These are phyloP conservation scores for Mesostigma viride DNA, from an alignment of 139 green algal species.

Conservation along the genomic window DNA sequence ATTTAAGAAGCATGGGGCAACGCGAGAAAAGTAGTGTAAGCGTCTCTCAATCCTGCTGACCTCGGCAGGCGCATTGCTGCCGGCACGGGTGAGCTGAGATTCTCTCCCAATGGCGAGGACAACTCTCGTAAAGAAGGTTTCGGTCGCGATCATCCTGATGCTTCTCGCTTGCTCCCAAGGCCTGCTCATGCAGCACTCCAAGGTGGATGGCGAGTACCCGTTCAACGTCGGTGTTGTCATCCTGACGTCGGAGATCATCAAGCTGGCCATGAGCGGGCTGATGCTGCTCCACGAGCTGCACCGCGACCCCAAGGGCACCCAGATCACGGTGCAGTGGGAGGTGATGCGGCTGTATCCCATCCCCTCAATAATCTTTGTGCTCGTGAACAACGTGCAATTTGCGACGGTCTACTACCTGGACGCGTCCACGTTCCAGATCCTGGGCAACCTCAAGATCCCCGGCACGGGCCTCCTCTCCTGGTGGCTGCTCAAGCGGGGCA, in stretches of 20 bases:
- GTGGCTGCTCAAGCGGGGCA: too few relatives aligned
- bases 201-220: slow-evolving; percentile 29
- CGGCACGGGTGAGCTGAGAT: too few relatives aligned
- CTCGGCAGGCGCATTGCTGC: too few relatives aligned
- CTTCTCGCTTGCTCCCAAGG: too few relatives aligned
- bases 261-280: slow-evolving; percentile 32
- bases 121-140: too few relatives aligned
- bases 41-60: too few relatives aligned
- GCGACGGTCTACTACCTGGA: slow-evolving; percentile 43
- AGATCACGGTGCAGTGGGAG: slow-evolving; percentile 20
- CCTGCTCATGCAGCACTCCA: slow-evolving; percentile 12
- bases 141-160: too few relatives aligned
- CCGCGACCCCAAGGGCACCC: background rate
- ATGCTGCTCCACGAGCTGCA: slow-evolving; percentile 23
- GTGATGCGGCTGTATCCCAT: slow-evolving; percentile 39
- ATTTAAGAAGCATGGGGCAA: too few relatives aligned
- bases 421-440: slow-evolving; percentile 50
- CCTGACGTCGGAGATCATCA: slow-evolving; percentile 44
- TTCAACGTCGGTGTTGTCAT: slow-evolving; percentile 50
- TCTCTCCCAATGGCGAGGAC: too few relatives aligned
- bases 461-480: slow-evolving; percentile 47
- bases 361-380: slow-evolving; percentile 48
- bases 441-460: slow-evolving; percentile 59
- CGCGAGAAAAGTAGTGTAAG: too few relatives aligned
- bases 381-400: slow-evolving; percentile 57